Evolutionary conservation across 768 basidiomycete genomes (phyloP), one percentile per base, ranked within the genome.

Genomic region (Russula olivacea): DNA sequence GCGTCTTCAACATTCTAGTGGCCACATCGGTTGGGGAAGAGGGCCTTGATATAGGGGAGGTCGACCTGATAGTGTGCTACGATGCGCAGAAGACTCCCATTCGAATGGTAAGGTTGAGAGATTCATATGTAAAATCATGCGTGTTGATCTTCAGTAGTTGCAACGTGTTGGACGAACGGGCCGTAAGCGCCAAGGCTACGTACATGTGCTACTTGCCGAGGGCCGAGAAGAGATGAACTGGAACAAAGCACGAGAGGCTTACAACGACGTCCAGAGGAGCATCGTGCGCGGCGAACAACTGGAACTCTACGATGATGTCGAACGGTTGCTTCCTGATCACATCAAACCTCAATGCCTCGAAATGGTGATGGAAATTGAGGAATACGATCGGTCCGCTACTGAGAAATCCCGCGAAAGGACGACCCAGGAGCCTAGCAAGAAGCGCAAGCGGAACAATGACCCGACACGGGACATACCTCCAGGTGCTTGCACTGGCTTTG

Each of bases 1-100:
- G 93, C 12, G 86, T 86, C 62, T 93, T 83, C 73, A 99, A 99
- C 68, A 86, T 97, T 41, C 77, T 99, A 12, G 96, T 99, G 9
- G 89, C 95, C 1, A 98, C 97, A 5, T 96, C 90, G 4, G 93
- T 99, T 59, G 97, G 97, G 23, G 97, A 99, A 75, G 97, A 99
- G 74, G 97, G 97, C 61, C 79, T 99, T 19, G 97, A 99, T 73
- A 99, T 99, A 59, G 97, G 97, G 36, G 95, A 97, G 72, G 88
- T 99, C 17, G 97, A 99, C 72, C 79, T 94, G 71, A 96, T 98
- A 60, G 78, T 98, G 53, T 98, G 95, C 70, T 99, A 98, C 72
- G 97, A 99, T 68, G 87, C 94, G 28, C 92, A 95, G 69, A 97
- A 96, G 77, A 92, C 92, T 0, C 89, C 95, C 1, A 94, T 98